These are phyloP conservation scores for Phanerochaete sordida DNA, from an alignment of 768 basidiomycete genomes.

Conservation along the genomic window DNA sequence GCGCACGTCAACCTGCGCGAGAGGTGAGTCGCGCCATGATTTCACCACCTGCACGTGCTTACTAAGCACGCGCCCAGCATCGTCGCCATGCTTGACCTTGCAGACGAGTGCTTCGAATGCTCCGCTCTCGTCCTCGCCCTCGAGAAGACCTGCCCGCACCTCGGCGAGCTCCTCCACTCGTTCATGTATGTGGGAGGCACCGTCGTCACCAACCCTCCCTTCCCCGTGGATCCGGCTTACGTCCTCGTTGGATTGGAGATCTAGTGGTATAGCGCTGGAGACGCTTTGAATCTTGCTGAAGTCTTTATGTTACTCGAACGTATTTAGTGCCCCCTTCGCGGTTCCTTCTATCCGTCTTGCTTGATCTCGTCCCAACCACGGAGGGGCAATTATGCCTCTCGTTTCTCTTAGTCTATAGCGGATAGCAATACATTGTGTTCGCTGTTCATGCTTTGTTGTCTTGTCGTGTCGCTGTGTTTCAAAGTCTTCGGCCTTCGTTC, in stretches of 20 bases:
- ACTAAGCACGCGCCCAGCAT: conserved; percentile 45
- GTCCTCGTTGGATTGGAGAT: conserved; percentile 87
- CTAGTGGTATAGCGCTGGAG: conserved; percentile 28
- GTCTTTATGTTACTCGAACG: conserved; percentile 7
- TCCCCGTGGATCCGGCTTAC: conserved; percentile 71
- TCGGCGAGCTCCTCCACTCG: conserved; percentile 78
- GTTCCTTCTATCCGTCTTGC: not conserved
- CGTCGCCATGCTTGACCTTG: conserved; percentile 82
- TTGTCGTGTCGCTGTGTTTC: no score
- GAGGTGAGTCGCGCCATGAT: conserved; percentile 49
- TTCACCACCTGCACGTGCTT: no score
- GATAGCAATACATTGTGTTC: not conserved
- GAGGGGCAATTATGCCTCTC: conserved; percentile 1
- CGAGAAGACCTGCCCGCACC: conserved; percentile 61
- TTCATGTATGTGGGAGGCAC: conserved; percentile 91
- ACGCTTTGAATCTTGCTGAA: conserved; percentile 4
- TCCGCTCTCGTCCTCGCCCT: conserved; percentile 76
- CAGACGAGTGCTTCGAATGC: conserved; percentile 80
- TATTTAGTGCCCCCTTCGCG: conserved; percentile 8
- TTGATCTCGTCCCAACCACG: not conserved
- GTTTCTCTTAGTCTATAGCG: not conserved
- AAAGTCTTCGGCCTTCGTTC: no score
- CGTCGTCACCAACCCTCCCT: conserved; percentile 78
- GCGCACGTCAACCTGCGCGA: conserved; percentile 77
- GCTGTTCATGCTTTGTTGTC: no score